Conservation (phyloP, 2,329 filamentous ascomycete genomes). For the Coccinonectria pachysandricola region DNA sequence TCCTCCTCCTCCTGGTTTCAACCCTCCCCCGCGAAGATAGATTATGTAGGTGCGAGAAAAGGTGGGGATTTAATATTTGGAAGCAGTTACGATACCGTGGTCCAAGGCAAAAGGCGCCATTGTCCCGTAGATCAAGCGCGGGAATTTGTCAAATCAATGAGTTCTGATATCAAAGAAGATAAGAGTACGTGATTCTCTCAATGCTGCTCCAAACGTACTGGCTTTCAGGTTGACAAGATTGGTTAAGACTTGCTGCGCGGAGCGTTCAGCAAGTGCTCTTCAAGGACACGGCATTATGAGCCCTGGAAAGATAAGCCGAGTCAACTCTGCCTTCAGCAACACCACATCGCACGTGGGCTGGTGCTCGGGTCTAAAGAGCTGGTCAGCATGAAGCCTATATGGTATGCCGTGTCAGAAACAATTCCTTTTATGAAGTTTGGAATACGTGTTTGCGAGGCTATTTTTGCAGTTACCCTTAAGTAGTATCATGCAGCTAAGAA, state of each 20-base stretch:
- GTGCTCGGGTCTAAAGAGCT: too few relatives aligned
- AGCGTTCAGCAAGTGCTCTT: too few relatives aligned
- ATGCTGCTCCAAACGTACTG: conserved; percentile 11
- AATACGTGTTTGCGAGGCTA: too few relatives aligned
- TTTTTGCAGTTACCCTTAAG: too few relatives aligned
- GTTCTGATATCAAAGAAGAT: conserved; percentile 19
- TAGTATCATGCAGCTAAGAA: too few relatives aligned
- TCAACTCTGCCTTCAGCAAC: too few relatives aligned
- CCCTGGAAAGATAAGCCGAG: too few relatives aligned
- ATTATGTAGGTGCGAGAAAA: conserved; percentile 17
- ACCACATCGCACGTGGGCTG: too few relatives aligned
- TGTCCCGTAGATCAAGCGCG: conserved; percentile 12
- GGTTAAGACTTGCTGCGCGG: conserved; percentile 13
- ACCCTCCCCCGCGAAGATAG: conserved; percentile 57
- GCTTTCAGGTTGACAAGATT: conserved; percentile 17
- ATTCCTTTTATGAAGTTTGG: too few relatives aligned
- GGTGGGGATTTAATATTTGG: conserved; percentile 14
- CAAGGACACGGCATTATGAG: too few relatives aligned
- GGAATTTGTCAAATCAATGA: conserved; percentile 12
- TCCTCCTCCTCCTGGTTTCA: conserved; percentile 61
- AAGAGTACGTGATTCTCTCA: conserved; percentile 21
- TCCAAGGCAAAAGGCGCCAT: conserved; percentile 12
- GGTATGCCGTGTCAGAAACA: too few relatives aligned
- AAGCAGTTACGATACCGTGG: conserved; percentile 16
- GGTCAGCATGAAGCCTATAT: too few relatives aligned